Evolutionary conservation across 768 basidiomycete species (phyloP).

Genomic region (Suillus bovinus): DNA sequence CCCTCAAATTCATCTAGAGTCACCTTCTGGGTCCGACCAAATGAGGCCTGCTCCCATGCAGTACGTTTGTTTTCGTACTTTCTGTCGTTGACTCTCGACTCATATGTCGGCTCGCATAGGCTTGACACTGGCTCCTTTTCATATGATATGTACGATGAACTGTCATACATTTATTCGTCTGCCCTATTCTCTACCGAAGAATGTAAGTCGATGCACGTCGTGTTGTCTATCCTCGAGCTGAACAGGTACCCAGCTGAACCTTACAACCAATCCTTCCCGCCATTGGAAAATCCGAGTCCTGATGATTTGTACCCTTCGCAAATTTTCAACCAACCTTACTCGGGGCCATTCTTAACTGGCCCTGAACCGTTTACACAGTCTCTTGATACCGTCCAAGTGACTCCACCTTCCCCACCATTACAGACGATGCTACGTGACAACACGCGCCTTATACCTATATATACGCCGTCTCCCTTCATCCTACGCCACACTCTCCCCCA

Average conservation of each 20-base stretch:
- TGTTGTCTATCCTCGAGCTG: neutral
- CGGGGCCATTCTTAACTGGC: conserved; percentile 12
- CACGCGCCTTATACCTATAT: neutral
- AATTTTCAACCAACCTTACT: neutral
- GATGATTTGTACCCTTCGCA: neutral
- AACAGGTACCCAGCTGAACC: neutral
- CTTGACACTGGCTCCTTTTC: neutral
- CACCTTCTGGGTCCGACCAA: neutral
- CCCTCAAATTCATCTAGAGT: neutral
- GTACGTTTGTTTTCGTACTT: neutral
- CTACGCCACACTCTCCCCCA: conserved; percentile 25
- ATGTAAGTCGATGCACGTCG: neutral
- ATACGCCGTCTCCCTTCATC: conserved; percentile 26
- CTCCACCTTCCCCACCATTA: neutral
- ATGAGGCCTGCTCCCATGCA: neutral
- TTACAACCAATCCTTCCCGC: neutral
- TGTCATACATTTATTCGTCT: neutral
- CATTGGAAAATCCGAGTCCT: neutral
- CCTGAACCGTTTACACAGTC: neutral
- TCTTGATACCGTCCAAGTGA: conserved; percentile 12
- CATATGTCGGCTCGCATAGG: neutral
- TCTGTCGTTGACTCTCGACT: neutral
- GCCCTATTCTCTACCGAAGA: neutral
- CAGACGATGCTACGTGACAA: neutral
- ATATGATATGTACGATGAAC: neutral